A percentile compares a stretch with the other conserved stretches of the same genome.
Conservation (phyloP, 306 rosid species). For the Casuarina glauca region DNA sequence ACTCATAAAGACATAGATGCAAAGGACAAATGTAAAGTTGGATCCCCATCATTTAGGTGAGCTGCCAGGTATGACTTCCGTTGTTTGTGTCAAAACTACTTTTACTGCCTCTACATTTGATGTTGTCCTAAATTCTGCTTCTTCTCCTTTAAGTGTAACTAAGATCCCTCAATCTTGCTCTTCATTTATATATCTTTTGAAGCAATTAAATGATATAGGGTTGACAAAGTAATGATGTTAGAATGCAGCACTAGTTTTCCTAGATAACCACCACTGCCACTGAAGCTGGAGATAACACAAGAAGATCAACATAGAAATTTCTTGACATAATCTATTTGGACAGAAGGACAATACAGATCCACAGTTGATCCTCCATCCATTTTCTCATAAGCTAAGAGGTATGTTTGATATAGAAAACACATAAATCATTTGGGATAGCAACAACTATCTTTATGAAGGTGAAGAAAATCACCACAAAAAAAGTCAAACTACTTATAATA, state of each 20-base stretch:
- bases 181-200: not conserved
- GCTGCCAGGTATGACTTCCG: no score
- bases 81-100: not conserved
- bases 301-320: not conserved
- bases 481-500: slow-evolving; percentile 5
- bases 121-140: not conserved
- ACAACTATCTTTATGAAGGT: not conserved
- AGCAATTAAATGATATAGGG: not conserved
- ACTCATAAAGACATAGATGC: no score
- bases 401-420: not conserved
- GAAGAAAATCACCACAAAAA: slow-evolving; percentile 5
- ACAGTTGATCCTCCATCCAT: not conserved
- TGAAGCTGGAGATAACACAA: not conserved
- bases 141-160: not conserved
- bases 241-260: not conserved
- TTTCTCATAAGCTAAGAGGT: slow-evolving; percentile 6
- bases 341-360: not conserved
- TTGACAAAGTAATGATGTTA: not conserved
- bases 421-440: slow-evolving; percentile 1
- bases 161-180: not conserved
- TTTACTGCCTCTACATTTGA: not conserved
- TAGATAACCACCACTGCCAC: not conserved
- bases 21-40: no score
- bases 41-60: no score
- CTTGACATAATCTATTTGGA: not conserved